These are phyloP conservation scores for Candida pseudocylindracea DNA, from an alignment of 1,139 yeast species.

Conservation along the genomic window DNA sequence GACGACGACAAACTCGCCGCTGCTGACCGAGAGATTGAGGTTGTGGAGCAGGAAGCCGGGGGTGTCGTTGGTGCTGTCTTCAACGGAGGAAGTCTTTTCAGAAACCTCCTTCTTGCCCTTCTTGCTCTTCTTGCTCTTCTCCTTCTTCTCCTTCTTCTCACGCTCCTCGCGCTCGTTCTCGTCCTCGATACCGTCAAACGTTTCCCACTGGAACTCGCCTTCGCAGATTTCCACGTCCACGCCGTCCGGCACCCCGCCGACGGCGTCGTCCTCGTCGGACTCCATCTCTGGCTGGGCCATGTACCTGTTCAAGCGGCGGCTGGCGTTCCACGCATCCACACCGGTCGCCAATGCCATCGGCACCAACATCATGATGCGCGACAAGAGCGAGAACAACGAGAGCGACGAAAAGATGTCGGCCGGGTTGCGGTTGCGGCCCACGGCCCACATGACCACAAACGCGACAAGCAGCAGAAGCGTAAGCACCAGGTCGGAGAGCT, in stretches of 20 bases:
- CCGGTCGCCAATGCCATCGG: conserved; percentile 32
- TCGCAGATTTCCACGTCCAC: no score
- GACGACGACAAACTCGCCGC: conserved; percentile 13
- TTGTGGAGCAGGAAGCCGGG: conserved; percentile 12
- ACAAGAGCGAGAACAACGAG: conserved; percentile 26
- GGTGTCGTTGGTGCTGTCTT: conserved; percentile 5
- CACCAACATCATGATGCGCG: conserved; percentile 25
- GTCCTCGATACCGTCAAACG: conserved; percentile 1
- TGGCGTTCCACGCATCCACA: conserved; percentile 31
- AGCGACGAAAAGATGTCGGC: conserved; percentile 22
- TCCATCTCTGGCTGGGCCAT: conserved; percentile 15
- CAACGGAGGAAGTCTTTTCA: no score
- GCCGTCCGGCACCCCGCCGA: conserved; percentile 3
- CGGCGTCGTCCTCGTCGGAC: conserved; percentile 3
- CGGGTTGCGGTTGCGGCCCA: conserved; percentile 8
- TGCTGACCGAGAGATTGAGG: conserved; percentile 9
- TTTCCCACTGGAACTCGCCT: conserved; percentile 3
- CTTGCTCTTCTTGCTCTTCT: conserved; percentile 1
- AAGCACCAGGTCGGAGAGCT: conserved; percentile 23
- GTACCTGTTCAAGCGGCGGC: conserved; percentile 20
- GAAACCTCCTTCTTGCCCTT: conserved; percentile 11
- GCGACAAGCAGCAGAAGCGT: conserved; percentile 17
- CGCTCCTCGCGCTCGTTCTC: conserved; percentile 1
- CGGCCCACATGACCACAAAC: conserved; percentile 21
- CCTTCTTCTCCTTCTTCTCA: conserved; percentile 2